phyloP scores from a whole-genome alignment of 2,329 filamentous ascomycete genomes.

The Colletotrichum sp. region DNA sequence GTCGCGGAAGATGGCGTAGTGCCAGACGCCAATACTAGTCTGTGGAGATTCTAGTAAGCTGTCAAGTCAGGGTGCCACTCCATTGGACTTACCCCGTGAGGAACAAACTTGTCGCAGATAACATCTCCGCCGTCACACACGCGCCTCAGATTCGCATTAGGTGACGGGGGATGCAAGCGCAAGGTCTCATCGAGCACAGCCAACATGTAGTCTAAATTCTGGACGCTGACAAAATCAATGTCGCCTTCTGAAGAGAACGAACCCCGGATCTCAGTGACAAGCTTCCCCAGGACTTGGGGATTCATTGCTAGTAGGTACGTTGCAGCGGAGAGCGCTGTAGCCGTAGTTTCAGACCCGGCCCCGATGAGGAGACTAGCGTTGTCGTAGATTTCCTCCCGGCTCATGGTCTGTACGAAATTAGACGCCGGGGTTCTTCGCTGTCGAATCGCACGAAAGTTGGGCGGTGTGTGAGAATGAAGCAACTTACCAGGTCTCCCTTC shows the following conservation, averaged over 20 bases:
- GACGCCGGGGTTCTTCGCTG: neutral
- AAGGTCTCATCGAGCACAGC: conserved; percentile 40
- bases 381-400: conserved; percentile 1
- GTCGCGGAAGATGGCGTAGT: neutral
- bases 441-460: neutral
- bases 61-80: neutral
- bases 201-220: conserved; percentile 33
- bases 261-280: conserved; percentile 37
- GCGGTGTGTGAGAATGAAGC: neutral
- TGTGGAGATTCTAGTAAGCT: neutral
- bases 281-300: conserved; percentile 4
- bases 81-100: conserved; percentile 34
- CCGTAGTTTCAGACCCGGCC: neutral
- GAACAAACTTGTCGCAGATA: conserved; percentile 32
- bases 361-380: conserved; percentile 25
- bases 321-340: neutral
- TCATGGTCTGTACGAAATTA: neutral
- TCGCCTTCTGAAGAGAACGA: conserved; percentile 32
- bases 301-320: neutral
- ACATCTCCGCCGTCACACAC: conserved; percentile 32
- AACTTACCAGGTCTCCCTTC: neutral
- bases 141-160: conserved; percentile 27
- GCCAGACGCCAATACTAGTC: neutral
- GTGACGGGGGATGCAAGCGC: conserved; percentile 35
- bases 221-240: conserved; percentile 30